Conservation (phyloP, 2,329 filamentous ascomycete species). For the Paecilomyces sp. region DNA sequence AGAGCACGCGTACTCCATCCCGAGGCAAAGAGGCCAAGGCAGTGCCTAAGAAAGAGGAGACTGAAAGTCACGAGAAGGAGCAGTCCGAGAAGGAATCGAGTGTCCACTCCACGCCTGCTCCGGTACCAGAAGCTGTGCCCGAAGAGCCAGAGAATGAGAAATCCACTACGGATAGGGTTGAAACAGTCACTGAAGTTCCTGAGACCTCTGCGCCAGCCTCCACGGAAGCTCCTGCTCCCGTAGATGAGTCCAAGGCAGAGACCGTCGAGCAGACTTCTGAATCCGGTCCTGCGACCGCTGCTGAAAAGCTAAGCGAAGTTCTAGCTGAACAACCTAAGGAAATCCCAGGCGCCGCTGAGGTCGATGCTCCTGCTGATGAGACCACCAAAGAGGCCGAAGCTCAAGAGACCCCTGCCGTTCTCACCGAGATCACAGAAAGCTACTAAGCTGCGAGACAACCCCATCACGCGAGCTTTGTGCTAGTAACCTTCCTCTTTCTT, state of each 20-base stretch:
- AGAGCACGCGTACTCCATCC: slow-evolving; percentile 9
- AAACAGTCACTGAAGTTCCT: neutral
- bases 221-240: slow-evolving; percentile 2
- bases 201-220: slow-evolving; percentile 5
- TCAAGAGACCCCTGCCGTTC: neutral
- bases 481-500: neutral
- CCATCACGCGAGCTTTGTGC: neutral
- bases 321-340: neutral
- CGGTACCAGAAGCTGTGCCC: neutral
- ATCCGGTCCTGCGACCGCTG: neutral
- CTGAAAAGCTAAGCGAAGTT: slow-evolving; percentile 1
- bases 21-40: slow-evolving; percentile 11
- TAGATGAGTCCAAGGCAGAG: slow-evolving; percentile 3
- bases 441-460: neutral
- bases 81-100: slow-evolving; percentile 1
- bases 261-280: neutral
- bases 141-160: slow-evolving; percentile 5
- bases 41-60: slow-evolving; percentile 11
- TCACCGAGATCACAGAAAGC: neutral
- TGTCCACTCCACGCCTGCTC: neutral
- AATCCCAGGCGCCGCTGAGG: neutral
- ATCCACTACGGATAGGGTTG: neutral
- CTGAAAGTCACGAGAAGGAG: slow-evolving; percentile 5
- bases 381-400: neutral
- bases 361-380: neutral